These are phyloP conservation scores for Phoma sp. DNA, from an alignment of 2,329 filamentous ascomycete genomes.

Conservation along the genomic window DNA sequence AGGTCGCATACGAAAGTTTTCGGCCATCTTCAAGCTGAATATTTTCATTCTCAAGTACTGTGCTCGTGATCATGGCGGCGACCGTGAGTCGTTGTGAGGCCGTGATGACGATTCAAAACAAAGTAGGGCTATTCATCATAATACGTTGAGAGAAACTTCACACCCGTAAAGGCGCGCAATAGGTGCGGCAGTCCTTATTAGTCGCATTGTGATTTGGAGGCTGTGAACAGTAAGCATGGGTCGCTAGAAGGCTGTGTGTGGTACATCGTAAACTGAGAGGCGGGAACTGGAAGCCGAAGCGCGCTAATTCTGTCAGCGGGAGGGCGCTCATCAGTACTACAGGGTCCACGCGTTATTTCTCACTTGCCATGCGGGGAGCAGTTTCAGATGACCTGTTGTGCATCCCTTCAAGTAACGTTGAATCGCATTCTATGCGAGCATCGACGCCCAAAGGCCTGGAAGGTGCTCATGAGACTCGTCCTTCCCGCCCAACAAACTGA, in stretches of 20 bases:
- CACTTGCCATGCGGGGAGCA: conserved; percentile 5
- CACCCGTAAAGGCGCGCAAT: neutral
- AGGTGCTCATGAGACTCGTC: conserved; percentile 10
- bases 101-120: conserved; percentile 8
- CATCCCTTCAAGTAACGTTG: neutral
- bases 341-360: conserved; percentile 10
- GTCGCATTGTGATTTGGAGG: conserved; percentile 14
- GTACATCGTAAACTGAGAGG: conserved; percentile 17
- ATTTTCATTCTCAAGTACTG: conserved; percentile 34
- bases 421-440: conserved; percentile 6
- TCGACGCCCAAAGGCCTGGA: neutral
- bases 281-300: conserved; percentile 6
- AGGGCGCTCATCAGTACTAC: conserved; percentile 1
- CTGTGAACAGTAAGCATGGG: conserved; percentile 12
- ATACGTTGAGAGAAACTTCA: neutral
- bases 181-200: conserved; percentile 2
- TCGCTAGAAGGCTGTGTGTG: conserved; percentile 14
- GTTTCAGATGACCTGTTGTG: conserved; percentile 16
- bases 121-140: conserved; percentile 4
- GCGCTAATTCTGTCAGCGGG: conserved; percentile 13
- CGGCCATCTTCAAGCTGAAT: conserved; percentile 48
- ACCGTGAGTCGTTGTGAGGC: conserved; percentile 3
- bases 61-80: conserved; percentile 15
- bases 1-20: conserved; percentile 54
- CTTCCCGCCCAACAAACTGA: conserved; percentile 4